phyloP scores from a whole-genome alignment of 805 yeast species.

The Kockiozyma suomiensis region DNA sequence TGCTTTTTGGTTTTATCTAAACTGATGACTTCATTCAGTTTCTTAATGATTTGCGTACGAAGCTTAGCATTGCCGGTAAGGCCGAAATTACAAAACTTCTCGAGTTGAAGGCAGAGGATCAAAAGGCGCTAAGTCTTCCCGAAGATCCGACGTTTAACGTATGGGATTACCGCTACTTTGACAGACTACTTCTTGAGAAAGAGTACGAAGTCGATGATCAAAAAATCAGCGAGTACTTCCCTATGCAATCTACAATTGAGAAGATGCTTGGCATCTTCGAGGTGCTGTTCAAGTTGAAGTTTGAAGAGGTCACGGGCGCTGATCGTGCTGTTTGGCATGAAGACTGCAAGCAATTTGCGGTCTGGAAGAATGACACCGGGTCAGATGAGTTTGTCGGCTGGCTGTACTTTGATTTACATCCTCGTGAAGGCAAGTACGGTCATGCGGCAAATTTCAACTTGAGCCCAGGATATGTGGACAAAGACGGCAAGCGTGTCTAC shows the following conservation, averaged over 20 bases:
- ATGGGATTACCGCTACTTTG: slow-evolving; percentile 77
- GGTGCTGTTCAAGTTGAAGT: slow-evolving; percentile 66
- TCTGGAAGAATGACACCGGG: slow-evolving; percentile 62
- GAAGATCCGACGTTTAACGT: slow-evolving; percentile 51
- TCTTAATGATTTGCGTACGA: slow-evolving; percentile 60
- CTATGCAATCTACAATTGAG: slow-evolving; percentile 64
- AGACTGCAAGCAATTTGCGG: slow-evolving; percentile 74
- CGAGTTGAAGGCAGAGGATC: slow-evolving; percentile 58
- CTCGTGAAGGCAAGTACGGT: slow-evolving; percentile 83
- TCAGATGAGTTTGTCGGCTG: slow-evolving; percentile 65
- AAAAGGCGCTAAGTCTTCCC: slow-evolving; percentile 49
- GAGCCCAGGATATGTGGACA: slow-evolving; percentile 58
- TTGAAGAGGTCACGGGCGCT: slow-evolving; percentile 52
- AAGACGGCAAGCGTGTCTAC: slow-evolving; percentile 52
- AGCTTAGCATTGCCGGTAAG: slow-evolving; percentile 61
- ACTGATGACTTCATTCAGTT: too few relatives aligned
- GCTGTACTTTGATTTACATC: slow-evolving; percentile 79
- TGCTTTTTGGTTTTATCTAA: too few relatives aligned
- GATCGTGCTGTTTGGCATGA: slow-evolving; percentile 69
- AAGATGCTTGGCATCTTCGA: slow-evolving; percentile 76
- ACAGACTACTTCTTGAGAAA: slow-evolving; percentile 64
- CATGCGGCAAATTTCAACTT: slow-evolving; percentile 85
- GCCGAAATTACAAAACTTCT: slow-evolving; percentile 56
- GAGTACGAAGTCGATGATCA: slow-evolving; percentile 73
- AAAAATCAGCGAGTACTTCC: slow-evolving; percentile 76